Evolutionary conservation across 352 stramenopile species (phyloP), one percentile per base, ranked within the genome.

Genomic region (Stramenopiles sp.): DNA sequence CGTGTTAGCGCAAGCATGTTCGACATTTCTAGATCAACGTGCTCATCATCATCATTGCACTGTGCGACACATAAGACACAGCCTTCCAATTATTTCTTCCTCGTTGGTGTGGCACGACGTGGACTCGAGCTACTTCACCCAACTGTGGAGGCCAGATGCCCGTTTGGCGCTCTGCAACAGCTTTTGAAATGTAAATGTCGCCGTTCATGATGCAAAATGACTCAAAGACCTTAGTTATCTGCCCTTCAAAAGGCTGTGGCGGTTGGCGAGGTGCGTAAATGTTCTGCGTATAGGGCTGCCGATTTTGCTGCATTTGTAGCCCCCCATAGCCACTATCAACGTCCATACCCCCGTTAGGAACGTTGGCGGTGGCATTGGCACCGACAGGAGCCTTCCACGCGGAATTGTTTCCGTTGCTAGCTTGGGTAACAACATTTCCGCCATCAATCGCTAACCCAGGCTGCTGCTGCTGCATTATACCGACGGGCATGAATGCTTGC

Each of bases 31-130:
- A 14, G 4, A n/a, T n/a, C n/a, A n/a, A n/a, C n/a, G n/a, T 14
- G 14, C 39, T 55, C 39, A 55, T 55, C 39, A 55, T 91, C 30
- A 78, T 33, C 71, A 78, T 78, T 78, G 71, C 71, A 31, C 8
- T 33, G 22, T 78, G 30, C 8, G 30, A 78, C 71, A 78, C 22
- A 14, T 31, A 31, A 8, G 30, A 78, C 22, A 33, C 31, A 8
- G 71, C 71, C 14, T 78, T 78, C 71, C 71, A 78, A 33, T 78
- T 78, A 14, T 78, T 78, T 78, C 71, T 78, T 31, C 71, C 71
- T 33, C 31, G 71, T 33, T 14, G 71, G 22, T 78, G 71, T 33
- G 71, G 31, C 8, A 78, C 71, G 8, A 78, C 71, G 14, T 33
- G 30, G 30, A 78, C 31, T 14, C 71, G 71, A 31, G 31, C 71